Percentiles rank a stretch among this genome's conserved stretches.
Conservation (phyloP, 1,139 yeast genomes). For the Blastobotrys malaysiensis region DNA sequence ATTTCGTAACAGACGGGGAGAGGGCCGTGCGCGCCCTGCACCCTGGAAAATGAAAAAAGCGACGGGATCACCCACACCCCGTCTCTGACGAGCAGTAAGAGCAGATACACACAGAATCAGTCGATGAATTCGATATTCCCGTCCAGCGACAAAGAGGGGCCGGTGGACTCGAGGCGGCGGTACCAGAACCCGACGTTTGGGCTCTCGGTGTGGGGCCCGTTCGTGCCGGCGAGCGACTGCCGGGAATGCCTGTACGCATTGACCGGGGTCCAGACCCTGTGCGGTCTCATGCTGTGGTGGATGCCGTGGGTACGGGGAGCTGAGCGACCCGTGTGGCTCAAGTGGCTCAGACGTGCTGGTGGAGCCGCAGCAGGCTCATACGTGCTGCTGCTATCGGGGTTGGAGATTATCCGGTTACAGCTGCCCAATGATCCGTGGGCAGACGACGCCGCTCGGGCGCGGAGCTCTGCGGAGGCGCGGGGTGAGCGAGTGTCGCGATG, state of each 20-base stretch:
- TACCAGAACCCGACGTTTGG: constrained; percentile 32
- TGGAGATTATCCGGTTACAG: constrained; percentile 29
- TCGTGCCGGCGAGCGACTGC: constrained; percentile 36
- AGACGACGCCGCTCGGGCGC: constrained; percentile 31
- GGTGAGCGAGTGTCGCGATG: constrained; percentile 25
- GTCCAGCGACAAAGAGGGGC: constrained; percentile 4
- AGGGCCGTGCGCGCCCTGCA: neutral
- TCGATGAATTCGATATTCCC: neutral
- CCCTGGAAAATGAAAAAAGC: neutral
- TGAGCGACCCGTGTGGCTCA: constrained; percentile 17
- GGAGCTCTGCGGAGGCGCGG: constrained; percentile 17
- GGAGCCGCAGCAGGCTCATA: constrained; percentile 28
- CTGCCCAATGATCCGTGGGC: constrained; percentile 34
- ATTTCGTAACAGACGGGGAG: no score
- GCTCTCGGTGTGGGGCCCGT: constrained; percentile 33
- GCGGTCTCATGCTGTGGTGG: constrained; percentile 29
- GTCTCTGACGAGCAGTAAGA: neutral
- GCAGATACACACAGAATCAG: neutral
- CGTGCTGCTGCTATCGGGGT: constrained; percentile 25
- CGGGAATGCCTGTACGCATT: constrained; percentile 28
- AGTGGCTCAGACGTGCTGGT: constrained; percentile 21
- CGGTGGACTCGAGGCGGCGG: constrained; percentile 13
- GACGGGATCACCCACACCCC: neutral
- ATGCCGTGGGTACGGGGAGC: constrained; percentile 23
- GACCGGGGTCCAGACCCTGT: constrained; percentile 26